Evolutionary conservation across 148 eudicot species (phyloP).

Genomic region (Rhododendron mucronatum): DNA sequence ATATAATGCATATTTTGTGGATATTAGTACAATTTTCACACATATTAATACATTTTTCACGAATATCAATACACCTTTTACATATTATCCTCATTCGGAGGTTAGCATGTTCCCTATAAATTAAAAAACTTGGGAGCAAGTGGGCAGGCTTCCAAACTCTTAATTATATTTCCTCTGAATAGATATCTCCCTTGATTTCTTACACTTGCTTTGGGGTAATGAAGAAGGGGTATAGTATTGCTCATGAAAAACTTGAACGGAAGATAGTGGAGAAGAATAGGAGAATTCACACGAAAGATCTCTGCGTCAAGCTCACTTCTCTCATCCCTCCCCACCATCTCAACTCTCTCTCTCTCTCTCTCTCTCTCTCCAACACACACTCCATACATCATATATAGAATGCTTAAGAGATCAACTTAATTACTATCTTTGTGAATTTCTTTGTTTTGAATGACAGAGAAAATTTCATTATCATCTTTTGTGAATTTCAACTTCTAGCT

Average conservation of each 20-base stretch:
- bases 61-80: no score
- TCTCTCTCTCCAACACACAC: background rate
- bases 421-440: background rate
- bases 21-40: no score
- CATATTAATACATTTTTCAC: no score
- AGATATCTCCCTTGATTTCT: background rate
- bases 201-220: background rate
- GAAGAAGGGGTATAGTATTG: background rate
- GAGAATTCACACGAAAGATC: constrained; percentile 32
- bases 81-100: no score
- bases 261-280: constrained; percentile 33
- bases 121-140: no score
- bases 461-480: no score
- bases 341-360: background rate
- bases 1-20: no score
- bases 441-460: no score
- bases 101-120: no score
- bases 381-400: background rate
- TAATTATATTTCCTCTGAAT: no score
- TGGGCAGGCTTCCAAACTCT: background rate
- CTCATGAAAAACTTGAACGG: constrained; percentile 15
- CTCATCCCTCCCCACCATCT: constrained; percentile 32
- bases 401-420: background rate
- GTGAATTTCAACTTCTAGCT: background rate
- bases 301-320: constrained; percentile 27